Conservation (phyloP, 2,329 filamentous ascomycete species). For the Triangularia setosa region DNA sequence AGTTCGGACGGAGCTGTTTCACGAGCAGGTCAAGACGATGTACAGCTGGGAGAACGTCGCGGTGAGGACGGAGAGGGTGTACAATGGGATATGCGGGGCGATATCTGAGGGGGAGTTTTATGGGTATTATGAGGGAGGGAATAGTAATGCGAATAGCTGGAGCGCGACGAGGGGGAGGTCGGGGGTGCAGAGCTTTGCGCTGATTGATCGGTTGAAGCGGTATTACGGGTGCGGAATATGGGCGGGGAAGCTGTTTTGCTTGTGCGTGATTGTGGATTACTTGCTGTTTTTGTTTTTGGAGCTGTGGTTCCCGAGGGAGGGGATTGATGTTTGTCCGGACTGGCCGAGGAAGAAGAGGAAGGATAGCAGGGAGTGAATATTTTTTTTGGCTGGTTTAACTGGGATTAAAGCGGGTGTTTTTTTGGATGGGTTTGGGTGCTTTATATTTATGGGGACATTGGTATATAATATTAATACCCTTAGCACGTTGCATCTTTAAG, state of each 20-base stretch:
- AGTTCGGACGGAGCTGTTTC: constrained; percentile 88
- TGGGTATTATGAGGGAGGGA: constrained; percentile 56
- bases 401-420: not conserved
- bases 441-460: not conserved
- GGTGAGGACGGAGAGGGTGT: constrained; percentile 87
- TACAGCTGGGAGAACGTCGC: constrained; percentile 98
- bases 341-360: constrained; percentile 74
- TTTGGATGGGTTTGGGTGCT: not conserved
- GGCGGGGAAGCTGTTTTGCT: constrained; percentile 95
- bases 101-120: constrained; percentile 86
- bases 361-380: constrained; percentile 24
- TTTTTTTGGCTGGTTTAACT: not conserved
- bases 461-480: not conserved
- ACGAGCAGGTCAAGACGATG: constrained; percentile 97
- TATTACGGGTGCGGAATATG: constrained; percentile 98
- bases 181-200: constrained; percentile 77
- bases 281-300: constrained; percentile 85
- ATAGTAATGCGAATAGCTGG: constrained; percentile 51
- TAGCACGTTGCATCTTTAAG: too few relatives aligned
- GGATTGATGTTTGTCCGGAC: constrained; percentile 83
- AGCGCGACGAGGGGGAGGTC: constrained; percentile 66
- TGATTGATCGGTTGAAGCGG: constrained; percentile 90
- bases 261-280: constrained; percentile 93
- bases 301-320: constrained; percentile 75
- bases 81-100: constrained; percentile 86